phyloP scores from a whole-genome alignment of 805 yeast species.

The Hanseniaspora lachancei region DNA sequence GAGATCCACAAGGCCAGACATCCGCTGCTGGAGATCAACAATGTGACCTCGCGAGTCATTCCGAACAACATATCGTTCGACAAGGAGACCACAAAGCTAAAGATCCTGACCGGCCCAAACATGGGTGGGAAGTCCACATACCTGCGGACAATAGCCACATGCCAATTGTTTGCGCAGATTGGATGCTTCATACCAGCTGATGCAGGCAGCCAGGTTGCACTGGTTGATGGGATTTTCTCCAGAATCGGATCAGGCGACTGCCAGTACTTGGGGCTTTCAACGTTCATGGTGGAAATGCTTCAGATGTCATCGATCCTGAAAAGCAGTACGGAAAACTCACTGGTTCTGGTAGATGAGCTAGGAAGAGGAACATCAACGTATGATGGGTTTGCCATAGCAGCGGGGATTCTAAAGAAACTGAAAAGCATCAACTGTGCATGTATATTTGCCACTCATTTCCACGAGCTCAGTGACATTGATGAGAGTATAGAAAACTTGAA shows the following conservation, averaged over 20 bases:
- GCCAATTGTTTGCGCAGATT: conserved; percentile 73
- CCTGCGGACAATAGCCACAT: conserved; percentile 78
- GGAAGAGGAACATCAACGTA: conserved; percentile 75
- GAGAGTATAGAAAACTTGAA: conserved; percentile 67
- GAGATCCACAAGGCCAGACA: conserved; percentile 62
- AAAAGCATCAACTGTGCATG: conserved; percentile 58
- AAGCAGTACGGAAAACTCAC: conserved; percentile 69
- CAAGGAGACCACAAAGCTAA: conserved; percentile 29
- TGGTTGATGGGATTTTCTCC: conserved; percentile 85
- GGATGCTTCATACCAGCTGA: conserved; percentile 80
- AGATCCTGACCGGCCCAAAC: conserved; percentile 87
- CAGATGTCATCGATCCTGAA: conserved; percentile 88
- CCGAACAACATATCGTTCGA: conserved; percentile 69
- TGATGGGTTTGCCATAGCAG: conserved; percentile 96
- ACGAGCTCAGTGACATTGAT: conserved; percentile 75
- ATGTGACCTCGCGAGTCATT: conserved; percentile 54
- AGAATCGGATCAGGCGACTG: conserved; percentile 99
- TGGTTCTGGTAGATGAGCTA: conserved; percentile 86
- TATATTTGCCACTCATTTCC: conserved; percentile 93
- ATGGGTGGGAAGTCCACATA: conserved; percentile 97
- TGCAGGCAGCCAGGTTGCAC: conserved; percentile 54
- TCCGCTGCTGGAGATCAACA: conserved; percentile 88
- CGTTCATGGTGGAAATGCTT: conserved; percentile 96
- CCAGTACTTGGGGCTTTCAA: conserved; percentile 89
- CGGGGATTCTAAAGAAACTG: conserved; percentile 85